Conservation (phyloP, 2,329 filamentous ascomycete genomes). For the Phyllosticta paracitricarpa region DNA sequence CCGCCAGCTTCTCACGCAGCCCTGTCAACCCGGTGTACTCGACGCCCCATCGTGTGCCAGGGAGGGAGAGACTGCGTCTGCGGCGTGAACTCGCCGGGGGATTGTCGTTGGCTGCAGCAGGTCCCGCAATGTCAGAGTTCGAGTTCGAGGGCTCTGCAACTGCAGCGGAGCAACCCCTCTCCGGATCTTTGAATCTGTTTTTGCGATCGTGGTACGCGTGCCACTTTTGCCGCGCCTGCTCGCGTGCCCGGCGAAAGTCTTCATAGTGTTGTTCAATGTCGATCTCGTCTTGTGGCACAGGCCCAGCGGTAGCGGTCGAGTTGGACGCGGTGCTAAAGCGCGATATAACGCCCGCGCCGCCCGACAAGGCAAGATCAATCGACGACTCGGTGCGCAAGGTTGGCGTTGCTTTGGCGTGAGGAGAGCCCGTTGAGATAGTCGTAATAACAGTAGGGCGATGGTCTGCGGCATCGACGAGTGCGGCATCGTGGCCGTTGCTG, state of each 20-base stretch:
- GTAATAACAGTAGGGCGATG: background rate
- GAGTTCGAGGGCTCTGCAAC: background rate
- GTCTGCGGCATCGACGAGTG: background rate
- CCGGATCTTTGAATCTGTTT: background rate
- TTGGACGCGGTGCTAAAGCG: background rate
- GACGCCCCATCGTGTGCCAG: slow-evolving; percentile 26
- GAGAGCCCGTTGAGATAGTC: background rate
- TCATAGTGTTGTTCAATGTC: background rate
- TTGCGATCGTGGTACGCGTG: background rate
- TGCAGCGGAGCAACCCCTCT: background rate
- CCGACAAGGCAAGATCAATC: background rate
- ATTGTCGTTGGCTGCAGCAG: background rate
- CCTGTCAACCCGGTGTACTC: slow-evolving; percentile 42
- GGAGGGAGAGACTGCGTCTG: slow-evolving; percentile 19
- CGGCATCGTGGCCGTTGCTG: background rate
- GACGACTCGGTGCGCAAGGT: background rate
- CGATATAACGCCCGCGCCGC: background rate
- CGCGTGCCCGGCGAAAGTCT: background rate
- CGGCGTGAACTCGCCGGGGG: background rate
- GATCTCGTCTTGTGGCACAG: background rate
- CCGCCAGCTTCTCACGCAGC: slow-evolving; percentile 38
- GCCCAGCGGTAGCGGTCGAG: background rate
- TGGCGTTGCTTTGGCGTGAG: background rate
- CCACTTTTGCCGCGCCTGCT: background rate
- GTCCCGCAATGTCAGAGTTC: background rate